These are phyloP conservation scores for Onygenales sp. DNA, from an alignment of 2,329 filamentous ascomycete species.

Conservation along the genomic window DNA sequence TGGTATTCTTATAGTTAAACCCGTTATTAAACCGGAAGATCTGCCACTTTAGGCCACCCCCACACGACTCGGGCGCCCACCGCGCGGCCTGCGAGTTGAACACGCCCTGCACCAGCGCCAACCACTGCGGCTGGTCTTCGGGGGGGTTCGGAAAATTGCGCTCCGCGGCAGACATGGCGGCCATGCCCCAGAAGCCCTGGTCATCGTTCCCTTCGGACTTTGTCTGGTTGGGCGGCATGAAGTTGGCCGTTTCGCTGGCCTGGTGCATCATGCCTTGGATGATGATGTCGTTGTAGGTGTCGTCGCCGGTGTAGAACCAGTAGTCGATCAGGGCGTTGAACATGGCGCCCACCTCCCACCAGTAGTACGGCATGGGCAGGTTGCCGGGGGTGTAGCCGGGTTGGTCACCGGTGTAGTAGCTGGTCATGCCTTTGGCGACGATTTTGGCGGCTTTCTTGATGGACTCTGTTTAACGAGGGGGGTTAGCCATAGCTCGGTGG, in stretches of 20 bases:
- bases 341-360: slow-evolving; percentile 30
- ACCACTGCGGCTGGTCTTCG: slow-evolving; percentile 52
- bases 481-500: neutral
- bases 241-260: slow-evolving; percentile 56
- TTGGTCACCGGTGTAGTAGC: slow-evolving; percentile 24
- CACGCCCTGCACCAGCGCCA: slow-evolving; percentile 62
- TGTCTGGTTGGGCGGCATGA: slow-evolving; percentile 51
- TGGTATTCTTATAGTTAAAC: slow-evolving; percentile 43
- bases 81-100: slow-evolving; percentile 65
- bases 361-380: slow-evolving; percentile 26
- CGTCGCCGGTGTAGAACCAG: slow-evolving; percentile 72
- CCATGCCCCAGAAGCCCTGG: slow-evolving; percentile 29
- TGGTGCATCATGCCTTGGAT: slow-evolving; percentile 57
- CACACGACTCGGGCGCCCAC: slow-evolving; percentile 57
- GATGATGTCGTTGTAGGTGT: slow-evolving; percentile 58
- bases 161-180: slow-evolving; percentile 28
- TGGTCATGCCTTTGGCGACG: slow-evolving; percentile 23
- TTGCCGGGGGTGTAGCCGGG: slow-evolving; percentile 22
- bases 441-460: slow-evolving; percentile 23
- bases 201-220: slow-evolving; percentile 32
- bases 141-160: slow-evolving; percentile 26
- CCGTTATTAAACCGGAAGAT: slow-evolving; percentile 51
- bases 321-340: slow-evolving; percentile 61
- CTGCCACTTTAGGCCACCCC: slow-evolving; percentile 72
- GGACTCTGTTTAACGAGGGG: slow-evolving; percentile 16